These are phyloP conservation scores for Pseudocercospora crystallina DNA, from an alignment of 2,329 filamentous ascomycete genomes.

Conservation along the genomic window DNA sequence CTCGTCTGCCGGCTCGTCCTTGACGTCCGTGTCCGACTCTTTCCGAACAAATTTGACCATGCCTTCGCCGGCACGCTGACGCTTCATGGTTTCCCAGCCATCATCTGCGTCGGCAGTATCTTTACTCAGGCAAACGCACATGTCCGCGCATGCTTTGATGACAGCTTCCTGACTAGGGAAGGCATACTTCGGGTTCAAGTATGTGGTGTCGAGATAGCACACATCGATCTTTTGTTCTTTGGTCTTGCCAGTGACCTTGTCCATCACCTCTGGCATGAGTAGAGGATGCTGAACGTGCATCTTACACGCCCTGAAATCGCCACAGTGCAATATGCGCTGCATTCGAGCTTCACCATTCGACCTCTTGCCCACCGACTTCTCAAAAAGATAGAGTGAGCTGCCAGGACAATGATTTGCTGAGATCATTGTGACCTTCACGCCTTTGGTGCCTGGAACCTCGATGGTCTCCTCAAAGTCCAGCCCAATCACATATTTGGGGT, in stretches of 20 bases:
- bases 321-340: constrained; percentile 88
- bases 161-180: constrained; percentile 90
- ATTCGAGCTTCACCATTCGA: constrained; percentile 53
- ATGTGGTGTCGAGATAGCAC: constrained; percentile 96
- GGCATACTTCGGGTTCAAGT: constrained; percentile 90
- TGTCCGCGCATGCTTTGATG: constrained; percentile 79
- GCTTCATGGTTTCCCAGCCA: constrained; percentile 58
- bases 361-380: constrained; percentile 68
- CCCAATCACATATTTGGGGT: constrained; percentile 79
- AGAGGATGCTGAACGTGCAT: constrained; percentile 80
- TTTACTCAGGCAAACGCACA: constrained; percentile 76
- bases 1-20: constrained; percentile 38
- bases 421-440: constrained; percentile 89
- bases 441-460: constrained; percentile 78
- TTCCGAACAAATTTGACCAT: constrained; percentile 64
- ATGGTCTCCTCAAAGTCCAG: constrained; percentile 80
- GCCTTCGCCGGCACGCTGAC: constrained; percentile 54
- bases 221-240: constrained; percentile 87
- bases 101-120: constrained; percentile 60
- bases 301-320: constrained; percentile 89
- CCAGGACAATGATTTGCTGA: constrained; percentile 95
- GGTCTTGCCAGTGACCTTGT: constrained; percentile 67
- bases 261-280: constrained; percentile 71
- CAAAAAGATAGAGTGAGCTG: constrained; percentile 88
- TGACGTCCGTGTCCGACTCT: constrained; percentile 39